phyloP scores from a whole-genome alignment of 441 rosid genomes.

The Arabidopsis hybrid region DNA sequence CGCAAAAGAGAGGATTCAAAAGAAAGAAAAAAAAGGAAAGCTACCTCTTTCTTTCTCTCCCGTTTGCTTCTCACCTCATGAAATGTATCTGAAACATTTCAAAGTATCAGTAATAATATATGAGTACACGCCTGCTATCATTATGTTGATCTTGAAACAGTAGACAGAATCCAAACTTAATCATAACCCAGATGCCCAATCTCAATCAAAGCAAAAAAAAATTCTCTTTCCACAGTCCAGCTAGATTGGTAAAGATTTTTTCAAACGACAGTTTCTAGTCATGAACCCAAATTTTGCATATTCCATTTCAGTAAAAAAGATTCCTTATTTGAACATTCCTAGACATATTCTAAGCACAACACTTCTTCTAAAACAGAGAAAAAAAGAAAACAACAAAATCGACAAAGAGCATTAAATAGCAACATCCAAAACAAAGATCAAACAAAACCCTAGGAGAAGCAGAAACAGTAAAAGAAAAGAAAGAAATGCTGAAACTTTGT shows the following conservation, averaged over 20 bases:
- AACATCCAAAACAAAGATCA: not conserved
- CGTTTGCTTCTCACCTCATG: conserved; percentile 84
- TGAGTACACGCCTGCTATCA: not conserved
- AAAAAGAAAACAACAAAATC: not conserved
- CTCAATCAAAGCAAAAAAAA: not conserved
- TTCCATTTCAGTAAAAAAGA: not conserved
- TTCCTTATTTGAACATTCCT: conserved; percentile 9
- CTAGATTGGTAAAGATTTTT: conserved; percentile 4
- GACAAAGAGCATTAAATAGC: not conserved
- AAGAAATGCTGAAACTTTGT: not conserved
- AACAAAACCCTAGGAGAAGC: conserved; percentile 24
- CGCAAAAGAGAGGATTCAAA: not conserved
- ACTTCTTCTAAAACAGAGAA: conserved; percentile 6
- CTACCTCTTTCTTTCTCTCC: conserved; percentile 73
- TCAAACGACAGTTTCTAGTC: not conserved
- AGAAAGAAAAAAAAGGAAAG: conserved; percentile 18
- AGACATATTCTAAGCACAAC: conserved; percentile 13
- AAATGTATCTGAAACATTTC: conserved; percentile 71
- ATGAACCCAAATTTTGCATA: conserved; percentile 4
- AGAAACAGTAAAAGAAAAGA: not conserved
- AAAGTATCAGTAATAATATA: not conserved
- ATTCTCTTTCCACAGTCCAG: not conserved
- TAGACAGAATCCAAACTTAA: conserved; percentile 12
- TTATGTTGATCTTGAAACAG: conserved; percentile 9
- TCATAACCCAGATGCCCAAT: not conserved